Base-by-base conservation (phyloP, 2,329 filamentous ascomycete genomes). In the Aspergillus unguis region DNA sequence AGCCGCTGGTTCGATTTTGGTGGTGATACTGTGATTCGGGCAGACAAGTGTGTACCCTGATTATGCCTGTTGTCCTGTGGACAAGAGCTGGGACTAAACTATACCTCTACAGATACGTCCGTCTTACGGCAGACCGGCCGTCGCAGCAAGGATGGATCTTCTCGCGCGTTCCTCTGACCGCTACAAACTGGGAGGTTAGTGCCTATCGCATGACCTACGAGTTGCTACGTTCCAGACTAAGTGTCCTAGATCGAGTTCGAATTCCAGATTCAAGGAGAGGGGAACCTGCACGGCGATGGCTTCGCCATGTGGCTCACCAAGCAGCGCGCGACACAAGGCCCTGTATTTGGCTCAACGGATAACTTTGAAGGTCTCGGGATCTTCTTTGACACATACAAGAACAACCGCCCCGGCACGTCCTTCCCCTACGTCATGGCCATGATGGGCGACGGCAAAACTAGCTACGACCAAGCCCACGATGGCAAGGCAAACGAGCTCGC, bases 371-470 rank as follows among this genome's bases (percentile, higher is more conserved):
- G 94, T 4, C 81, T 99, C 43, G 94, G 91, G 50, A 82, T 99
- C 72, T 97, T 96, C 78, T 84, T 99, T 76, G 94, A 99, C 71
- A 99, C 94, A 41, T 99, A 99, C 81, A 99, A 99, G 85, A 99
- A 99, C 79, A 96, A 96, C 78, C 85, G 94, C 10, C 92, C 94
- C 0, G 94, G 94, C 40, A 87, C 90, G 38, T 88, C 96, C 43
- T 99, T 99, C 75, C 94, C 94, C 46, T 96, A 96, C 69, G 87
- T 99, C 65, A 96, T 97, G 92, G 92, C 92, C 58, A 97, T 97
- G 94, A 80, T 91, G 62, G 94, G 94, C 55, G 94, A 99, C 71
- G 92, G 94, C 57, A 79, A 90, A 69, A 95, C 87, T 5, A 71
- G 79, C 10, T 99, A 99, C 75, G 91, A 97, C 78, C 91, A 96